Evolutionary conservation across 2,329 filamentous ascomycete genomes (phyloP).

Genomic region (Curvularia spicifera): DNA sequence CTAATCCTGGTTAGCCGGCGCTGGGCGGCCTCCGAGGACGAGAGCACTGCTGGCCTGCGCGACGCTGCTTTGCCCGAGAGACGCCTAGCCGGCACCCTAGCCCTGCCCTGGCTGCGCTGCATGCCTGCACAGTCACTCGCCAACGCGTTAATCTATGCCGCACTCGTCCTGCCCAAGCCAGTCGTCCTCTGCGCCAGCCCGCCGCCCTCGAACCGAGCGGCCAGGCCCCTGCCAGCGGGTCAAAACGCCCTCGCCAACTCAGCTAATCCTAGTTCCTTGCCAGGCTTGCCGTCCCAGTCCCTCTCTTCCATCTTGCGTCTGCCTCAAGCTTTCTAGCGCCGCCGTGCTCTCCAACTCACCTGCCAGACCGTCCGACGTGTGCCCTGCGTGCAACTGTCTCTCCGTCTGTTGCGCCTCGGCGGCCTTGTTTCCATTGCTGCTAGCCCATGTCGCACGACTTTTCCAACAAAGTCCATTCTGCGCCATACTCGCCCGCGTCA

Average conservation of each 20-base stretch:
- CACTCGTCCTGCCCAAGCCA: background rate
- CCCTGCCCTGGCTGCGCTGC: conserved; percentile 5
- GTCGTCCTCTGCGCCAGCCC: conserved; percentile 17
- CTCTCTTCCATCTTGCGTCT: conserved; percentile 13
- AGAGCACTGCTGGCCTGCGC: too few relatives aligned
- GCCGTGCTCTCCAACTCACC: conserved; percentile 24
- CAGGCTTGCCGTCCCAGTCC: conserved; percentile 17
- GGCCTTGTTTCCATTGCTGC: conserved; percentile 32
- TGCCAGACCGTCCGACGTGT: conserved; percentile 7
- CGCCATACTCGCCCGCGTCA: conserved; percentile 43
- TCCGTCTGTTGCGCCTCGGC: conserved; percentile 27
- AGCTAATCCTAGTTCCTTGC: conserved; percentile 30
- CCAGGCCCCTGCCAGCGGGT: conserved; percentile 28
- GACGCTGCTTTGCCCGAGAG: conserved; percentile 14
- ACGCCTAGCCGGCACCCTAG: background rate
- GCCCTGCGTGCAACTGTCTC: conserved; percentile 10
- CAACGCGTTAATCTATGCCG: conserved; percentile 5
- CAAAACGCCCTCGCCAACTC: conserved; percentile 29
- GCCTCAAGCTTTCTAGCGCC: conserved; percentile 22
- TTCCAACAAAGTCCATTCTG: conserved; percentile 31
- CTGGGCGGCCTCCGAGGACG: conserved; percentile 1
- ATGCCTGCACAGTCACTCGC: conserved; percentile 4
- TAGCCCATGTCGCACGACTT: conserved; percentile 45
- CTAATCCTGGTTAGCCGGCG: conserved; percentile 30
- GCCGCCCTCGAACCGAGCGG: conserved; percentile 25